These are phyloP conservation scores for Kluyveromyces siamensis DNA, from an alignment of 805 yeast genomes.

Conservation along the genomic window DNA sequence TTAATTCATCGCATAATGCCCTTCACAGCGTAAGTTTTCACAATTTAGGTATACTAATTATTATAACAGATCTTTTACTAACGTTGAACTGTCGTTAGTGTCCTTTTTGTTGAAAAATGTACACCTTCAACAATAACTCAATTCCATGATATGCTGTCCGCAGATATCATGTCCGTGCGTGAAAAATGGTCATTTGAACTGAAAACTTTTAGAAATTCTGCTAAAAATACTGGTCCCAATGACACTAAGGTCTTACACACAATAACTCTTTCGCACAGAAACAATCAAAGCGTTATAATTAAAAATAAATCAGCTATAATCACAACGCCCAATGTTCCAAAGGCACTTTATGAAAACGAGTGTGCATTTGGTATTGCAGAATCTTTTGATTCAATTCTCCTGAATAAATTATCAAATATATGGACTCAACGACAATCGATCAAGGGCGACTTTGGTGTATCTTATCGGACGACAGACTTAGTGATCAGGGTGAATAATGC, in stretches of 20 bases:
- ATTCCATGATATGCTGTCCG: constrained; percentile 23
- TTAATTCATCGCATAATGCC: background rate
- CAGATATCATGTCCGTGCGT: constrained; percentile 13
- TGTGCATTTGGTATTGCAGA: constrained; percentile 19
- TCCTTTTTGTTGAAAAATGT: constrained; percentile 25
- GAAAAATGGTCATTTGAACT: constrained; percentile 27
- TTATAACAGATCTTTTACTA: background rate
- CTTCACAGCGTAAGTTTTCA: background rate
- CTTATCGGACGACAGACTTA: constrained; percentile 16
- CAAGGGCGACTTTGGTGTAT: constrained; percentile 27
- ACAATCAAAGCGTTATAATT: constrained; percentile 16
- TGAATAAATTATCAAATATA: constrained; percentile 21
- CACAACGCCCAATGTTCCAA: constrained; percentile 12
- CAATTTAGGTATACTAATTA: no score
- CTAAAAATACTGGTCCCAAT: constrained; percentile 14
- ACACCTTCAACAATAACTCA: constrained; percentile 24
- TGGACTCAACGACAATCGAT: constrained; percentile 27
- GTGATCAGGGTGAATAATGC: constrained; percentile 21
- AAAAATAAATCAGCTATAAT: constrained; percentile 19
- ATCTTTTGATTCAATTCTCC: constrained; percentile 18
- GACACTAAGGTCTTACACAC: constrained; percentile 22
- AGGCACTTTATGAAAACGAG: constrained; percentile 11
- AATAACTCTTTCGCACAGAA: constrained; percentile 19
- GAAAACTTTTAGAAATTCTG: constrained; percentile 19
- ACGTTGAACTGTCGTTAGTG: constrained; percentile 10